A percentile compares a stretch with the other conserved stretches of the same genome.
Conservation (phyloP, 1,139 yeast species). For the Ashbya aceris region DNA sequence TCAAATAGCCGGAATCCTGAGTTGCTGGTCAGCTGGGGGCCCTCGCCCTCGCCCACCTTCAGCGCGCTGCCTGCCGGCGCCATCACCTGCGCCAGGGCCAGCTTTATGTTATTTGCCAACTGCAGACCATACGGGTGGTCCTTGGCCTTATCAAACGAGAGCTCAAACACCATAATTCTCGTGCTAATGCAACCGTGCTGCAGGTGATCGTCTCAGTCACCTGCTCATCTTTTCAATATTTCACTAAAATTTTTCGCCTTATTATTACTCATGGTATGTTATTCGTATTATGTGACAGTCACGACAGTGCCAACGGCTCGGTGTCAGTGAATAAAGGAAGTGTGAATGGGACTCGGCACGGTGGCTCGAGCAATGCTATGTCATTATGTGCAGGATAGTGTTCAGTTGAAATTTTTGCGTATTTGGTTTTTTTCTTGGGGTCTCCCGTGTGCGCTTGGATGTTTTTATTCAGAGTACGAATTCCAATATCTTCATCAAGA, state of each 20-base stretch:
- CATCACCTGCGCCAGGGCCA: conserved; percentile 41
- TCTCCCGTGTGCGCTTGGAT: too few species aligned
- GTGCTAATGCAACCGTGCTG: background rate
- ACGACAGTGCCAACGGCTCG: too few species aligned
- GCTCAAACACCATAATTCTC: conserved; percentile 27
- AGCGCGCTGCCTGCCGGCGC: conserved; percentile 22
- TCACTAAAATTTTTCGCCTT: conserved; percentile 2
- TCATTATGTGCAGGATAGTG: too few species aligned
- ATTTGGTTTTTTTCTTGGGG: too few species aligned
- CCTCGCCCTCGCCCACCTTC: conserved; percentile 31
- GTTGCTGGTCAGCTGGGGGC: conserved; percentile 32
- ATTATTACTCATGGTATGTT: background rate
- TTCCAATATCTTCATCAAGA: background rate
- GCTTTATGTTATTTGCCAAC: conserved; percentile 49
- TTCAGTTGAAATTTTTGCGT: too few species aligned
- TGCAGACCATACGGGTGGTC: conserved; percentile 29
- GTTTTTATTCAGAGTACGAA: background rate
- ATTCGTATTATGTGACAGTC: too few species aligned
- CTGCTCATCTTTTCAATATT: background rate
- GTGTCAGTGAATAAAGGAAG: too few species aligned
- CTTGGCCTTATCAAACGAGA: conserved; percentile 38
- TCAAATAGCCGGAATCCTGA: conserved; percentile 50
- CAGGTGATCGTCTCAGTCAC: background rate
- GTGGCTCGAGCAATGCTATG: too few species aligned
- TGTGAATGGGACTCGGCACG: too few species aligned